Evolutionary conservation across 2,329 filamentous ascomycete species (phyloP).

Genomic region (Cordyceps pruinosa): DNA sequence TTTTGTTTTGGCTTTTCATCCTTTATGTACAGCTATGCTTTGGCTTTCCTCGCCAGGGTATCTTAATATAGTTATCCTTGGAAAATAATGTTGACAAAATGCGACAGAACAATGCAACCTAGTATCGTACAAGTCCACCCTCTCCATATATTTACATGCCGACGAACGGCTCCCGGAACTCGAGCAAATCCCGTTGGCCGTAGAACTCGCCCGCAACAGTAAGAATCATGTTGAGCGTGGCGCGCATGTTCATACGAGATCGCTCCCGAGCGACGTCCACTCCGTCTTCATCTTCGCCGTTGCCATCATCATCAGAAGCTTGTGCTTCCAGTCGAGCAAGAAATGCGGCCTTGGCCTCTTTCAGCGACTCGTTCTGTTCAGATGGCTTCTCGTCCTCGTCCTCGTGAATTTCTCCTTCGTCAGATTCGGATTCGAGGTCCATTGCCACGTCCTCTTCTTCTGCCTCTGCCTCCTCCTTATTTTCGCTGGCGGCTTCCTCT

Average conservation of each 20-base stretch:
- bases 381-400: slow-evolving; percentile 21
- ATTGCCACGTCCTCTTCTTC: slow-evolving; percentile 33
- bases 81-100: not conserved
- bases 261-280: slow-evolving; percentile 25
- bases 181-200: slow-evolving; percentile 79
- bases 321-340: slow-evolving; percentile 37
- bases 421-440: slow-evolving; percentile 32
- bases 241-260: slow-evolving; percentile 47
- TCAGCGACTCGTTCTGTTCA: slow-evolving; percentile 24
- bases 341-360: slow-evolving; percentile 41
- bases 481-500: slow-evolving; percentile 19
- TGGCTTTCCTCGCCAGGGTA: slow-evolving; percentile 9
- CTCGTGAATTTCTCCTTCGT: slow-evolving; percentile 29
- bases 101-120: not conserved
- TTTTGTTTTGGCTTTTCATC: not conserved
- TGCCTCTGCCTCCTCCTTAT: slow-evolving; percentile 18
- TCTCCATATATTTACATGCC: slow-evolving; percentile 13
- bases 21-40: not conserved
- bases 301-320: slow-evolving; percentile 12
- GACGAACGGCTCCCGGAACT: slow-evolving; percentile 59
- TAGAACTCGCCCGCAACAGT: slow-evolving; percentile 83
- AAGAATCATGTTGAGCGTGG: slow-evolving; percentile 87
- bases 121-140: not conserved
- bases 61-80: not conserved
- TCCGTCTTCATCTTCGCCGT: slow-evolving; percentile 18